Conservation (phyloP, 768 basidiomycete species). For the Mycena galericulata region DNA sequence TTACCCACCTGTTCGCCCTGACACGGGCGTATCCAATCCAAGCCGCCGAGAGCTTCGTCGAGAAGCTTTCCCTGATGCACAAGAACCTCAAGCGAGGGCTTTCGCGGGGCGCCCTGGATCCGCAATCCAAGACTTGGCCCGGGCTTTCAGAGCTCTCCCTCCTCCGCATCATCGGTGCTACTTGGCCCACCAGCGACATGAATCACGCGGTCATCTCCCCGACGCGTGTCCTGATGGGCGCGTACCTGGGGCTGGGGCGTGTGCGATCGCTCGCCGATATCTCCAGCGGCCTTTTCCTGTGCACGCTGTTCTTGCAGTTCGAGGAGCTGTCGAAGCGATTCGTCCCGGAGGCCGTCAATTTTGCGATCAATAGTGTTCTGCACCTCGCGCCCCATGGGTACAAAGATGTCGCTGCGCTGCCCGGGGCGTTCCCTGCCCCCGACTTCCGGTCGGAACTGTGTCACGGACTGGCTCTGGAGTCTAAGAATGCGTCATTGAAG, state of each 20-base stretch:
- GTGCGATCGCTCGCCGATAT: constrained; percentile 82
- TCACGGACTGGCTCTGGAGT: constrained; percentile 51
- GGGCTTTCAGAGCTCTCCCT: constrained; percentile 84
- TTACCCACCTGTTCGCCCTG: constrained; percentile 84
- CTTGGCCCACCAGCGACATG: constrained; percentile 97
- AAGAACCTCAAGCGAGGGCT: constrained; percentile 92
- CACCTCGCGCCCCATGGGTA: constrained; percentile 79
- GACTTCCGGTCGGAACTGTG: constrained; percentile 71
- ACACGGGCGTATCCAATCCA: constrained; percentile 85
- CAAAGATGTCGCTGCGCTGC: constrained; percentile 58
- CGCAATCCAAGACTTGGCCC: constrained; percentile 88
- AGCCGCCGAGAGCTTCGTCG: constrained; percentile 81
- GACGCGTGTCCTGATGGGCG: constrained; percentile 87
- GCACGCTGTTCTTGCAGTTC: constrained; percentile 86
- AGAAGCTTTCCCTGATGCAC: constrained; percentile 91
- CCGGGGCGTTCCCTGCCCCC: constrained; percentile 78
- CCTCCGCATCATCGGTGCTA: constrained; percentile 79
- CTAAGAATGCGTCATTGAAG: constrained; percentile 53
- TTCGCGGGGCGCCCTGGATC: constrained; percentile 69
- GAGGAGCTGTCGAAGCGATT: constrained; percentile 87
- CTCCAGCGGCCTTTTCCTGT: constrained; percentile 89
- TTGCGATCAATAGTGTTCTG: constrained; percentile 76
- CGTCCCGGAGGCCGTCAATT: constrained; percentile 91
- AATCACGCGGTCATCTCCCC: constrained; percentile 91
- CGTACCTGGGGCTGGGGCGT: constrained; percentile 88